A percentile compares a stretch with the other conserved stretches of the same genome.
Conservation (phyloP, 2,329 filamentous ascomycete genomes). For the Parafenestella ontariensis region DNA sequence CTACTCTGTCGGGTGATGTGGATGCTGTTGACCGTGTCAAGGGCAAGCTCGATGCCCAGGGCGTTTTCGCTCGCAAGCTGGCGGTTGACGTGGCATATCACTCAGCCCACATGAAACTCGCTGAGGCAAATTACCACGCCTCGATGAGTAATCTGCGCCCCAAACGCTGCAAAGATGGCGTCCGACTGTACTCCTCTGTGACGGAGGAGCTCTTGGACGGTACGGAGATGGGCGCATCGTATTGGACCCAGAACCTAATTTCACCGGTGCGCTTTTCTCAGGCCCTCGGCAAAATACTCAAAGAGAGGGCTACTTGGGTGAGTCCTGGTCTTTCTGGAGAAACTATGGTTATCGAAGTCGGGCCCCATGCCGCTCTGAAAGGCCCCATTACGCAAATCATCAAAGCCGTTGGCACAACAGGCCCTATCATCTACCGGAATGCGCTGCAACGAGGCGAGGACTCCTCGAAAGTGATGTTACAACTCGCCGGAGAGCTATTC, state of each 20-base stretch:
- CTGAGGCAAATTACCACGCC: no score
- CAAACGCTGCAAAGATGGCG: no score
- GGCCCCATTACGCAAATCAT: conserved; percentile 17
- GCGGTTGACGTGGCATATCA: conserved; percentile 55
- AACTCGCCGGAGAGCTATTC: no score
- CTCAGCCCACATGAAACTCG: conserved; percentile 26
- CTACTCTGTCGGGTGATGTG: not conserved
- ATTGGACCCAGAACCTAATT: not conserved
- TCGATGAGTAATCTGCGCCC: no score
- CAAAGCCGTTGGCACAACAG: no score
- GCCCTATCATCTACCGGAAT: not conserved
- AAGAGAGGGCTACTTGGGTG: no score
- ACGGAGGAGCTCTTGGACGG: no score
- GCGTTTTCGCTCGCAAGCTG: conserved; percentile 49
- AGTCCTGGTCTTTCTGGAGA: no score
- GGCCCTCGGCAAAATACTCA: no score
- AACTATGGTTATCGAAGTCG: conserved; percentile 12
- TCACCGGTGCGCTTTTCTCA: not conserved
- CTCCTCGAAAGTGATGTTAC: no score
- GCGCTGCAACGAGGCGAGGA: not conserved
- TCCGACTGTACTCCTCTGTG: no score
- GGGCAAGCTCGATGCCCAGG: not conserved
- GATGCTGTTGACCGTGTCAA: not conserved
- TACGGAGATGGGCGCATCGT: no score
- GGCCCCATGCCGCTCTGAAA: conserved; percentile 18